These are phyloP conservation scores for Capronia epimyces DNA, from an alignment of 2,329 filamentous ascomycete species.

Conservation along the genomic window DNA sequence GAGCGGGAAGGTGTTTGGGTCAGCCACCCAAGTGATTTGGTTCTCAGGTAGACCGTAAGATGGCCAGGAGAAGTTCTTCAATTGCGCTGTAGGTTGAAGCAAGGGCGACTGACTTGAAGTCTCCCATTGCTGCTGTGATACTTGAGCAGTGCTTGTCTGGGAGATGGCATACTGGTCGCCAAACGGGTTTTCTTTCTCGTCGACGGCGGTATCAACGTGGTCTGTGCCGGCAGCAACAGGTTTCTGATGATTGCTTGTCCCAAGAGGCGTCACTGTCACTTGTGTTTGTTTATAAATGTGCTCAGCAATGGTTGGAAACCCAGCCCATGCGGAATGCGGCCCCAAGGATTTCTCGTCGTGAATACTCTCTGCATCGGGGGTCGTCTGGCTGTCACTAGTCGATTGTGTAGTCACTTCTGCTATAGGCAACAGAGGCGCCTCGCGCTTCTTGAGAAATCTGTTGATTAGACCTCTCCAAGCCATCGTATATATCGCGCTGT, in stretches of 20 bases:
- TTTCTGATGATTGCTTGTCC: no score
- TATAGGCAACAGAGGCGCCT: background rate
- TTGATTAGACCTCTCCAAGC: background rate
- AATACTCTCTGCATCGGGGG: background rate
- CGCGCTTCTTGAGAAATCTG: background rate
- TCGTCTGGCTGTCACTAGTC: background rate
- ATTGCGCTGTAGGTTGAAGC: background rate
- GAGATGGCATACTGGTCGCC: background rate
- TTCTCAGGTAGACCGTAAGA: background rate
- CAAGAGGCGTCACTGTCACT: background rate
- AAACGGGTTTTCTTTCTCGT: background rate
- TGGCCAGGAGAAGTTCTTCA: conserved; percentile 1
- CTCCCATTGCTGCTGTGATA: background rate
- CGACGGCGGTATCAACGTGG: background rate
- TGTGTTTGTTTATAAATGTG: background rate
- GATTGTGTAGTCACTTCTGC: background rate
- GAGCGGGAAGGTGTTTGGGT: background rate
- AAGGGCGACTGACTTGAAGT: background rate
- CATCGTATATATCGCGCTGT: background rate
- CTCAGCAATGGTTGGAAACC: background rate
- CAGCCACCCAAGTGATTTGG: conserved; percentile 1
- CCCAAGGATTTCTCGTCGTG: background rate
- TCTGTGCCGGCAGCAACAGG: background rate
- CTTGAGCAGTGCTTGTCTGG: background rate
- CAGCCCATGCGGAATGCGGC: background rate